phyloP scores from a whole-genome alignment of 75 land plant species.

The Pinus taeda region DNA sequence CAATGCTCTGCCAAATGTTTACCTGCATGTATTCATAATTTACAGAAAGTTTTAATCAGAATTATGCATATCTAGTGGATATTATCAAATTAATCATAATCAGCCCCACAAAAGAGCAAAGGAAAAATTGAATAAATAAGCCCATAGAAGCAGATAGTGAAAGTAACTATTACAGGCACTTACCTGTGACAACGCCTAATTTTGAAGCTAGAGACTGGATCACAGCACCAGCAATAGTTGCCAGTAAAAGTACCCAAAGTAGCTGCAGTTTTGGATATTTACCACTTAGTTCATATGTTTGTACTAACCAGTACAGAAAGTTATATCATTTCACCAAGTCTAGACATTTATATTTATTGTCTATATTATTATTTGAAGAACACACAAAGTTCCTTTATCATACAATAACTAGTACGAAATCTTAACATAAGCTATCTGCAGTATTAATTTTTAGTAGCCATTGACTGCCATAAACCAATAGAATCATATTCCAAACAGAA shows the following conservation, averaged over 20 bases:
- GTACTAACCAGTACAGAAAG: too few species aligned
- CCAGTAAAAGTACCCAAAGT: conserved; percentile 25
- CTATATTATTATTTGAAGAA: too few species aligned
- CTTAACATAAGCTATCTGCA: too few species aligned
- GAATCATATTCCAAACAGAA: too few species aligned
- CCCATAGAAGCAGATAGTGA: neutral
- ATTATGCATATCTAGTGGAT: neutral
- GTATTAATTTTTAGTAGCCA: too few species aligned
- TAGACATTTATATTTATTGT: too few species aligned
- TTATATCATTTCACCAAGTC: too few species aligned
- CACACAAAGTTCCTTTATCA: too few species aligned
- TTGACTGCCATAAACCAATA: too few species aligned
- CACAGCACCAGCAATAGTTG: conserved; percentile 19
- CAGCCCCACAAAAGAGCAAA: neutral
- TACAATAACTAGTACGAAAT: too few species aligned
- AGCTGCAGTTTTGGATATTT: conserved; percentile 13
- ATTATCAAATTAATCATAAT: neutral
- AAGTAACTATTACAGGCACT: neutral
- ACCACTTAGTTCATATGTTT: too few species aligned
- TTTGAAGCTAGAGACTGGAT: conserved; percentile 27
- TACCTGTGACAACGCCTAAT: conserved; percentile 27
- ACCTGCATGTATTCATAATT: conserved; percentile 3
- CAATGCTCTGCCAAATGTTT: conserved; percentile 44
- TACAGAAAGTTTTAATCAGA: neutral
- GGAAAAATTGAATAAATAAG: neutral